Conservation (phyloP, 179 eudicot genomes). For the Camellia oleifera region DNA sequence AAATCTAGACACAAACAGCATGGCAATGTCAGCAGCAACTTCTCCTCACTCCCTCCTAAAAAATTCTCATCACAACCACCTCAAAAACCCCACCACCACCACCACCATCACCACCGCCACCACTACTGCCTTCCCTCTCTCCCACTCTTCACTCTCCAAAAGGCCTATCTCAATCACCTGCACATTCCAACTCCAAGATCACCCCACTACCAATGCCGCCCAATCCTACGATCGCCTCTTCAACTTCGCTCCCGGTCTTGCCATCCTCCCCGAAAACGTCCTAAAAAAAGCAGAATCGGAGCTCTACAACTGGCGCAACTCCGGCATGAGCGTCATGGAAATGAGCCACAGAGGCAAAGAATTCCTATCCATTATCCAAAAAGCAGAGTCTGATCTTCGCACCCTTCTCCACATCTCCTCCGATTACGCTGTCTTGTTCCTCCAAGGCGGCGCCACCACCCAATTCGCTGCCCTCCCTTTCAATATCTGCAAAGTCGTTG, state of each 20-base stretch:
- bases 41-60: slow-evolving; percentile 43
- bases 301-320: slow-evolving; percentile 62
- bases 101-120: slow-evolving; percentile 9
- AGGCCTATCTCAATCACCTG: slow-evolving; percentile 40
- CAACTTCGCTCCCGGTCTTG: slow-evolving; percentile 94
- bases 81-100: slow-evolving; percentile 14
- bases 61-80: slow-evolving; percentile 24
- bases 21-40: too few relatives aligned
- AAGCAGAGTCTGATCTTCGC: slow-evolving; percentile 77
- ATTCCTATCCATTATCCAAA: slow-evolving; percentile 75
- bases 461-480: slow-evolving; percentile 81
- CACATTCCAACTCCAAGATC: slow-evolving; percentile 22
- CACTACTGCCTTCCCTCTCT: slow-evolving; percentile 17
- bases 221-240: slow-evolving; percentile 53
- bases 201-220: slow-evolving; percentile 8
- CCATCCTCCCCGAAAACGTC: slow-evolving; percentile 72
- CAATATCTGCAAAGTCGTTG: too few relatives aligned
- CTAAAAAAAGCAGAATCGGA: slow-evolving; percentile 68
- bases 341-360: slow-evolving; percentile 96
- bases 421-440: slow-evolving; percentile 66
- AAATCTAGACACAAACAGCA: too few relatives aligned
- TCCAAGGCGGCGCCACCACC: slow-evolving; percentile 92
- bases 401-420: slow-evolving; percentile 52
- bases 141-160: not conserved
- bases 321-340: slow-evolving; percentile 94